Percentiles rank a stretch among this genome's conserved stretches.
Evolutionary conservation across 2,329 filamentous ascomycete species (phyloP).

Genomic region (Chaetomium sp.): DNA sequence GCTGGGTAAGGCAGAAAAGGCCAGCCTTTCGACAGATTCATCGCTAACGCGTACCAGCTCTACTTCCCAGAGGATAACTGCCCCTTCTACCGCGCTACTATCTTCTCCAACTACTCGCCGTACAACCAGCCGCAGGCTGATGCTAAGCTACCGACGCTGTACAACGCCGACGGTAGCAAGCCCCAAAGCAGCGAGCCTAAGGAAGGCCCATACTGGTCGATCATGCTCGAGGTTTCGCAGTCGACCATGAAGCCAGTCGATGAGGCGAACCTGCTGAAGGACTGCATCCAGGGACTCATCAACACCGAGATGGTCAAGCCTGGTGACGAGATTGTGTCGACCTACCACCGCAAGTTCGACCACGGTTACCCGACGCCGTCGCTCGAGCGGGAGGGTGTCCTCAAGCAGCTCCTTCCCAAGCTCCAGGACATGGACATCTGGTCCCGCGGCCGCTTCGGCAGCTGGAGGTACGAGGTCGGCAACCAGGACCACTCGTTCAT

Average conservation of each 20-base stretch:
- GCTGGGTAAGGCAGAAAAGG: slow-evolving; percentile 68
- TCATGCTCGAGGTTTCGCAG: slow-evolving; percentile 98
- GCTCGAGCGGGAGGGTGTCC: slow-evolving; percentile 91
- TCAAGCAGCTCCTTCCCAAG: slow-evolving; percentile 90
- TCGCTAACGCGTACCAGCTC: slow-evolving; percentile 54
- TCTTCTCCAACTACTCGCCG: slow-evolving; percentile 99
- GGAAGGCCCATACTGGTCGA: slow-evolving; percentile 97
- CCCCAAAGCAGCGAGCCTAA: slow-evolving; percentile 70
- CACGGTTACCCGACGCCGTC: slow-evolving; percentile 97
- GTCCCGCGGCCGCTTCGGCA: slow-evolving; percentile 95
- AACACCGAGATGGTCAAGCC: slow-evolving; percentile 97
- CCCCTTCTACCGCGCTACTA: slow-evolving; percentile 98
- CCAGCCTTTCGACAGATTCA: not conserved
- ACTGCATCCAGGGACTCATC: slow-evolving; percentile 93
- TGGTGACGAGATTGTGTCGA: slow-evolving; percentile 92
- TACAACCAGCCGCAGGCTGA: slow-evolving; percentile 90
- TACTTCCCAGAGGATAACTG: slow-evolving; percentile 99
- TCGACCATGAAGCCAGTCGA: slow-evolving; percentile 94
- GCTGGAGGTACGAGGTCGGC: slow-evolving; percentile 93
- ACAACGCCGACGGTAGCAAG: slow-evolving; percentile 84
- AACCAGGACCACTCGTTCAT: slow-evolving; percentile 99
- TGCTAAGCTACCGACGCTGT: slow-evolving; percentile 82
- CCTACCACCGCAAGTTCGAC: slow-evolving; percentile 96
- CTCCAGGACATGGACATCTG: slow-evolving; percentile 89
- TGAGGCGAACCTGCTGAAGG: slow-evolving; percentile 77